phyloP scores from a whole-genome alignment of 1,139 yeast species.

The Nakaseomyces glabratus region DNA sequence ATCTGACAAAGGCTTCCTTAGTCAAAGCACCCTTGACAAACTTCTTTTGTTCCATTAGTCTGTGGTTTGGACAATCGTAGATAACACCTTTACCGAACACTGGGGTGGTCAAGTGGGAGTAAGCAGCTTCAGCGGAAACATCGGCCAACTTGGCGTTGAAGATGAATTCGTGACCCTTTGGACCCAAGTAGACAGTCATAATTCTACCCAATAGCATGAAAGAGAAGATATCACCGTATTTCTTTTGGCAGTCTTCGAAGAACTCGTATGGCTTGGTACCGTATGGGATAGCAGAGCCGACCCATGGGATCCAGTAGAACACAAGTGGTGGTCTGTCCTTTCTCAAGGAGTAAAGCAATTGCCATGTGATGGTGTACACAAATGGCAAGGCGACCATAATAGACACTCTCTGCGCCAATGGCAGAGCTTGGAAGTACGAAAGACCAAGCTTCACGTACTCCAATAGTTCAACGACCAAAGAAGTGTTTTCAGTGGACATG shows the following conservation, averaged over 20 bases:
- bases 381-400: conserved; percentile 32
- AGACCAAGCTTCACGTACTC: conserved; percentile 13
- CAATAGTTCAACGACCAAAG: conserved; percentile 16
- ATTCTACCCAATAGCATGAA: conserved; percentile 81
- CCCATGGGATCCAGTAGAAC: conserved; percentile 91
- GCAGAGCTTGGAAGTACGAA: conserved; percentile 23
- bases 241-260: conserved; percentile 64
- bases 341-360: conserved; percentile 59
- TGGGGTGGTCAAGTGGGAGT: conserved; percentile 90
- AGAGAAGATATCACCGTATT: conserved; percentile 88
- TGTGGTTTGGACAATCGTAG: conserved; percentile 89
- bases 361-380: conserved; percentile 58
- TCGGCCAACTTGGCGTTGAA: conserved; percentile 83
- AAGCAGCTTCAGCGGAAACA: conserved; percentile 94
- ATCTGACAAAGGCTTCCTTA: conserved; percentile 68
- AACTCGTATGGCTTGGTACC: conserved; percentile 93
- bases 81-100: conserved; percentile 96
- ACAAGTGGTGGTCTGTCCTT: conserved; percentile 82
- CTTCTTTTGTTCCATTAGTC: conserved; percentile 97
- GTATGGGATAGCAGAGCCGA: conserved; percentile 80
- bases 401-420: conserved; percentile 27
- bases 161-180: conserved; percentile 95
- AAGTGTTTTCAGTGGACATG: conserved; percentile 9
- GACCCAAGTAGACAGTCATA: conserved; percentile 95
- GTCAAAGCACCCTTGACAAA: conserved; percentile 88